These are phyloP conservation scores for Fraxinus nigra DNA, from an alignment of 305 asterid species.

Conservation along the genomic window DNA sequence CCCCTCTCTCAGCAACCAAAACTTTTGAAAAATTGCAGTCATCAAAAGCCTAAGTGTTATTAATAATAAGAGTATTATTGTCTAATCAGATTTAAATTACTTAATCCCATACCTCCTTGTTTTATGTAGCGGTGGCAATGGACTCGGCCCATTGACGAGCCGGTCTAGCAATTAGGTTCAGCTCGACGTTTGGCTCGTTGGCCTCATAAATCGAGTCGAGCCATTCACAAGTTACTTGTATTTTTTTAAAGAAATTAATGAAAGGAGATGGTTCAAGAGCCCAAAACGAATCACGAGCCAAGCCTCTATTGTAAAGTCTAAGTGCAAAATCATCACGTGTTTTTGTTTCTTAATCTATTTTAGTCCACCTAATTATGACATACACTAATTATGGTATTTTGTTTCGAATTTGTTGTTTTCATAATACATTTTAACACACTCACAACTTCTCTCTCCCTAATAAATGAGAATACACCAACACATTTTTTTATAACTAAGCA, in stretches of 20 bases:
- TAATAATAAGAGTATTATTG: neutral
- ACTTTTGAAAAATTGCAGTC: neutral
- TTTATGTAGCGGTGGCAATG: neutral
- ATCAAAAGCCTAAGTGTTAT: neutral
- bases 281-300: neutral
- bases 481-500: neutral
- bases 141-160: neutral
- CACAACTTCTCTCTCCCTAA: neutral
- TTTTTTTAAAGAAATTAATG: no score
- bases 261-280: neutral
- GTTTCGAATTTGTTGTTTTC: no score
- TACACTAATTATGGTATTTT: neutral
- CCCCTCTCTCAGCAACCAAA: neutral
- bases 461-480: neutral
- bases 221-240: neutral
- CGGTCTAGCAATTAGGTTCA: neutral
- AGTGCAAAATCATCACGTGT: neutral
- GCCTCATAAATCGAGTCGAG: neutral
- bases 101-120: neutral
- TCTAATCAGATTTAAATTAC: neutral
- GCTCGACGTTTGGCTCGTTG: neutral
- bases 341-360: no score
- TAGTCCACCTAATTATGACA: neutral
- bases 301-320: neutral
- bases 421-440: neutral